phyloP scores from a whole-genome alignment of 176 grass and related monocot species.

The Ensete glaucum region DNA sequence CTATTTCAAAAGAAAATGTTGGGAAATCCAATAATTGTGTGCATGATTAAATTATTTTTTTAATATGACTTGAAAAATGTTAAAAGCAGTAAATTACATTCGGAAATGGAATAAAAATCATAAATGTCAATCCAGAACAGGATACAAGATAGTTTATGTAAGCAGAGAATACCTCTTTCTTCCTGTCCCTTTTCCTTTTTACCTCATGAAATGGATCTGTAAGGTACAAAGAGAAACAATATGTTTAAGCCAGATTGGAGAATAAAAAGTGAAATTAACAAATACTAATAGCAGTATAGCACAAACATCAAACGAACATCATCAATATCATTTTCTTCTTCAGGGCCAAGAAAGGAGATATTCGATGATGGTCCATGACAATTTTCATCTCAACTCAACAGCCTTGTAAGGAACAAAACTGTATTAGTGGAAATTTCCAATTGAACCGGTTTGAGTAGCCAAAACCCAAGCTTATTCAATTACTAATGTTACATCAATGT shows the following conservation, averaged over 20 bases:
- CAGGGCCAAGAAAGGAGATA: neutral
- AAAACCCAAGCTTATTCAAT: too few species aligned
- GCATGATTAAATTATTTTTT: neutral
- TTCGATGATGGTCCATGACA: neutral
- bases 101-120: neutral
- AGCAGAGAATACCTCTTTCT: constrained; percentile 61
- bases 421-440: too few species aligned
- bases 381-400: neutral
- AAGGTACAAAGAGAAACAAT: constrained; percentile 27
- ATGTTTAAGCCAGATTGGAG: neutral
- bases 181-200: constrained; percentile 75
- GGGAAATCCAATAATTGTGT: neutral
- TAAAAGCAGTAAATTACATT: neutral
- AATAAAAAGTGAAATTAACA: neutral
- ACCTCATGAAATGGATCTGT: constrained; percentile 95
- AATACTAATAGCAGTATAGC: neutral
- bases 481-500: too few species aligned
- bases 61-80: neutral
- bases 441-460: too few species aligned
- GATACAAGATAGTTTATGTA: neutral
- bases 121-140: neutral
- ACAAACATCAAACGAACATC: neutral
- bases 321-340: neutral
- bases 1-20: neutral
- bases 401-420: neutral